Percentiles rank a stretch among this genome's conserved stretches.
These are phyloP conservation scores for Cutaneotrichosporon arboriforme DNA, from an alignment of 1,284 basidiomycete species.

Conservation along the genomic window DNA sequence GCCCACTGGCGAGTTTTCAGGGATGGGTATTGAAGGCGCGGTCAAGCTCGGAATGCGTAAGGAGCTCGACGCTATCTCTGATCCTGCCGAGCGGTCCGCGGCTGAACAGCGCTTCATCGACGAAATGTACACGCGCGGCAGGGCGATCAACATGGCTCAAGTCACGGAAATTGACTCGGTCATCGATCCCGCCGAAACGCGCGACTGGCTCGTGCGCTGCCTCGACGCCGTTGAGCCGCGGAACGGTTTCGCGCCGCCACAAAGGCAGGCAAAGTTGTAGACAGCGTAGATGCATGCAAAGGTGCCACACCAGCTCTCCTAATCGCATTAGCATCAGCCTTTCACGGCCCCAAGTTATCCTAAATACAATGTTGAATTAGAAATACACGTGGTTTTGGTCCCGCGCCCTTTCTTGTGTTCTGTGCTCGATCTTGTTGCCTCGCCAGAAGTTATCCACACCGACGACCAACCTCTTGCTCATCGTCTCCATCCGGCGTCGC, in stretches of 20 bases:
- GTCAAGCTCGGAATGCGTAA: slow-evolving; percentile 20
- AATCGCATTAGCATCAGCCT: too few relatives aligned
- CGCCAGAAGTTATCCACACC: neutral
- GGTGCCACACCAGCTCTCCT: too few relatives aligned
- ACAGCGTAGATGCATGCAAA: too few relatives aligned
- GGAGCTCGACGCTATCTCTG: slow-evolving; percentile 18
- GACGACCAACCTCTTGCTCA: neutral
- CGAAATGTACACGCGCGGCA: slow-evolving; percentile 16
- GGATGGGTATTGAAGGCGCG: slow-evolving; percentile 22
- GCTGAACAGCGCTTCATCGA: slow-evolving; percentile 17
- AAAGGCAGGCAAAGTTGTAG: neutral
- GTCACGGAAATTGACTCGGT: slow-evolving; percentile 17
- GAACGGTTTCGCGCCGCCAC: neutral
- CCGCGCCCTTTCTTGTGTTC: neutral
- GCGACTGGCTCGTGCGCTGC: slow-evolving; percentile 15
- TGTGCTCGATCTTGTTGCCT: too few relatives aligned
- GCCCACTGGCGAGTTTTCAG: slow-evolving; percentile 19
- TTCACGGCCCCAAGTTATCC: too few relatives aligned
- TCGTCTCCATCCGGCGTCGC: neutral
- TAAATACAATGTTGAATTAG: too few relatives aligned
- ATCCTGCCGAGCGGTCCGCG: slow-evolving; percentile 5
- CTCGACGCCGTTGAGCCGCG: slow-evolving; percentile 13
- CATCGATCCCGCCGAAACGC: slow-evolving; percentile 20
- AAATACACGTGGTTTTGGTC: neutral
- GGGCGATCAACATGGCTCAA: slow-evolving; percentile 21